Evolutionary conservation across 2,329 filamentous ascomycete species (phyloP).

Genomic region (Talaromyces sp.): DNA sequence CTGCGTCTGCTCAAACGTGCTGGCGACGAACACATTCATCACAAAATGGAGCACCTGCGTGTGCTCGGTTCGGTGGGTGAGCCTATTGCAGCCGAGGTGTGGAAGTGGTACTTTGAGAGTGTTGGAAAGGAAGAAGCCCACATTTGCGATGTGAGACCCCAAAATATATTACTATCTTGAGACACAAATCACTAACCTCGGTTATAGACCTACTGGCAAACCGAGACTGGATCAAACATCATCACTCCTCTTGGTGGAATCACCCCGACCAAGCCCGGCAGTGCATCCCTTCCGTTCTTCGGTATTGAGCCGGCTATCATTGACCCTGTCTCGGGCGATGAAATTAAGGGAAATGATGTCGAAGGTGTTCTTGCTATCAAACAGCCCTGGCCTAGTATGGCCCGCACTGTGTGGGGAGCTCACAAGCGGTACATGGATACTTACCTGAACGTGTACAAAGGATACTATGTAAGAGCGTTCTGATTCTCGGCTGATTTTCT

Average conservation of each 20-base stretch:
- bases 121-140: constrained; percentile 93
- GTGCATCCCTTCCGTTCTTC: constrained; percentile 94
- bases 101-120: constrained; percentile 98
- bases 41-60: constrained; percentile 81
- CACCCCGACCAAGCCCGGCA: constrained; percentile 94
- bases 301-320: constrained; percentile 97
- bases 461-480: constrained; percentile 75
- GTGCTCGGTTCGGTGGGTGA: constrained; percentile 94
- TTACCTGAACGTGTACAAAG: constrained; percentile 95
- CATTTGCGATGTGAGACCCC: constrained; percentile 75
- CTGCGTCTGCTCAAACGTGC: constrained; percentile 91
- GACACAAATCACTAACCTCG: neutral
- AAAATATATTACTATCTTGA: neutral
- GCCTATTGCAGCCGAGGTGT: constrained; percentile 94
- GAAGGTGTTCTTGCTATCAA: constrained; percentile 97
- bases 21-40: constrained; percentile 85
- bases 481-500: neutral
- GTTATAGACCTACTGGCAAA: constrained; percentile 95
- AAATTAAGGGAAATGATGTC: constrained; percentile 91
- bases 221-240: constrained; percentile 93
- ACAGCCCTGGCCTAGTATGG: constrained; percentile 98
- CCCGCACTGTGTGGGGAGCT: constrained; percentile 92
- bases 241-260: constrained; percentile 90
- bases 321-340: constrained; percentile 89
- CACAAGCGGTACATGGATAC: constrained; percentile 99